These are phyloP conservation scores for Tuctoria greenei DNA, from an alignment of 176 grass and related monocot genomes.

Conservation along the genomic window DNA sequence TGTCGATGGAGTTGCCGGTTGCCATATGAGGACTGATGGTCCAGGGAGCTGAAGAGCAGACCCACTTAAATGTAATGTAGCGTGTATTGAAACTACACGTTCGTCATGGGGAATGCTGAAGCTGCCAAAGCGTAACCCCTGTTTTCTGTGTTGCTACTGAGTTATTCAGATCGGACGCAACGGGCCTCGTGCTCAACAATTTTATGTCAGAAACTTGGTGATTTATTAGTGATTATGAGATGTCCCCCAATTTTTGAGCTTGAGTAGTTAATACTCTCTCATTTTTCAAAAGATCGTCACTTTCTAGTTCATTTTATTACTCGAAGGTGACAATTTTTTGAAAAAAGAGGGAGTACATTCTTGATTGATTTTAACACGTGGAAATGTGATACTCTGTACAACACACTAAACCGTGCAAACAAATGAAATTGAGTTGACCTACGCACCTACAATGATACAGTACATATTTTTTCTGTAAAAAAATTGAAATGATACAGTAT, in stretches of 20 bases:
- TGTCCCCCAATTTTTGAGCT: background rate
- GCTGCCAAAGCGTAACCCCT: background rate
- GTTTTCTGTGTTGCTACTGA: background rate
- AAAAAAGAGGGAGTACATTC: too few relatives aligned
- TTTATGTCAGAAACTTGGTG: background rate
- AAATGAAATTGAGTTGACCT: too few relatives aligned
- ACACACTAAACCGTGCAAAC: too few relatives aligned
- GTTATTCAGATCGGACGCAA: background rate
- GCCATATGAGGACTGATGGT: background rate
- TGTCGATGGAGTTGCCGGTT: background rate
- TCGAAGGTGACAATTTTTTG: too few relatives aligned
- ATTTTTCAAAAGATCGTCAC: too few relatives aligned
- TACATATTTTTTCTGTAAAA: too few relatives aligned
- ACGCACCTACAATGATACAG: too few relatives aligned
- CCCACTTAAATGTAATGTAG: background rate
- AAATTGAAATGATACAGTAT: too few relatives aligned
- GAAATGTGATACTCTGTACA: too few relatives aligned
- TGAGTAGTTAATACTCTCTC: background rate
- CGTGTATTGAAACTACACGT: background rate
- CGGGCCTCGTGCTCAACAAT: background rate
- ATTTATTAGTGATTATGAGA: background rate
- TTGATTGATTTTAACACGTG: too few relatives aligned
- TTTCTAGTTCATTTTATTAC: too few relatives aligned
- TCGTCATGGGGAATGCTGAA: background rate
- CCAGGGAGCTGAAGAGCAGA: background rate